These are phyloP conservation scores for Verticillium klebahnii DNA, from an alignment of 2,329 filamentous ascomycete species.

Conservation along the genomic window DNA sequence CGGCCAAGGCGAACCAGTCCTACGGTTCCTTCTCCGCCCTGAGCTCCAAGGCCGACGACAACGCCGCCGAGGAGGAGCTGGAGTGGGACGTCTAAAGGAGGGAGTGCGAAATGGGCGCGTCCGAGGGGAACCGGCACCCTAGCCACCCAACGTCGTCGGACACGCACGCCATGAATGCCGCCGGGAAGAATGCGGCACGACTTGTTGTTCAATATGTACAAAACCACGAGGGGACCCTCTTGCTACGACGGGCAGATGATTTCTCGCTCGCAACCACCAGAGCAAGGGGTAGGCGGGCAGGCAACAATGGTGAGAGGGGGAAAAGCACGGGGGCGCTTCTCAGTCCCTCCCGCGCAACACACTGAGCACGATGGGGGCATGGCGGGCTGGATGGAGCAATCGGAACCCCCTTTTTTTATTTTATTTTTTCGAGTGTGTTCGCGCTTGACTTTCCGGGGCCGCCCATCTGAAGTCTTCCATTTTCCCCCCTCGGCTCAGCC, in stretches of 20 bases:
- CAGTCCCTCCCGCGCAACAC: background rate
- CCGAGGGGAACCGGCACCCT: background rate
- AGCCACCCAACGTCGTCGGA: background rate
- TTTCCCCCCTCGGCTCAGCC: background rate
- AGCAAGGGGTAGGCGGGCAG: background rate
- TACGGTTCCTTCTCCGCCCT: slow-evolving; percentile 45
- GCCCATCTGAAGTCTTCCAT: background rate
- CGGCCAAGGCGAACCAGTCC: slow-evolving; percentile 21
- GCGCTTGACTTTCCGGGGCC: background rate
- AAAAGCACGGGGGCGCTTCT: background rate
- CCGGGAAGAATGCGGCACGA: background rate
- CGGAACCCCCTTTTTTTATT: background rate
- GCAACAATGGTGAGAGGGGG: background rate
- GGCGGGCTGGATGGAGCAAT: background rate
- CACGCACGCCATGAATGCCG: background rate
- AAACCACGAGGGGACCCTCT: background rate
- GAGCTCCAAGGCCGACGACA: slow-evolving; percentile 32
- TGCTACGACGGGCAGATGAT: background rate
- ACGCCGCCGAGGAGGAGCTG: slow-evolving; percentile 37
- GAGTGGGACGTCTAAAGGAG: slow-evolving; percentile 47
- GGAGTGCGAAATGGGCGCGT: background rate
- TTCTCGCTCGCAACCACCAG: background rate
- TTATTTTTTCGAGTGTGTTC: background rate
- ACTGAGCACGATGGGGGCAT: background rate
- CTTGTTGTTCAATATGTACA: background rate